Evolutionary conservation across 441 rosid genomes (phyloP), one percentile per base, ranked within the genome.

Genomic region (Iberis amara): DNA sequence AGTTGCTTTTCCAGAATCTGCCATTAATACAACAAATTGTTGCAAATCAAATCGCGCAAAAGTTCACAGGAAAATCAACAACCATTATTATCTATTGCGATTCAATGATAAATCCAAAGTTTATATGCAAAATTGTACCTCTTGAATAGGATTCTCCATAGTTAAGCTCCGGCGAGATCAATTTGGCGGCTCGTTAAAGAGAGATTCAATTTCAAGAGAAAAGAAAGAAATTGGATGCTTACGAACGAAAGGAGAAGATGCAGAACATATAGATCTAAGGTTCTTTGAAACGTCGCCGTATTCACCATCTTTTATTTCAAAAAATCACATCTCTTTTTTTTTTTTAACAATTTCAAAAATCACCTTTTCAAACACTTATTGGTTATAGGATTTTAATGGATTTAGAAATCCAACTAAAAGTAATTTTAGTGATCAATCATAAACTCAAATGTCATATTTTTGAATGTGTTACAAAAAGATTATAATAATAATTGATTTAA

Each of bases 1-100:
- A 85, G 72, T 59, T 85, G 95, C 73, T 88, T 82, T 85, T 85
- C 95, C 52, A 88, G 36, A 47, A 91, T 75, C 95, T 91, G 73
- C 43, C 41, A 60, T 36, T 6, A 31, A 0, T n/a, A 39, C 57
- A 41, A 50, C 7, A 23, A 30, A 21, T 49, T n/a, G n/a, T n/a
- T 6, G 24, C 51, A 35, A 52, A 32, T 51, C 49, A 9, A 14
- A 27, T 24, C 31, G 8, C 30, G 8, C 51, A 18, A 18, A 18
- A 18, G 2, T 18, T 18, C 21, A 18, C 21, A 18, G 21, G 21
- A 18, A 18, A 18, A 18, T 18, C 21, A 18, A 18, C 21, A 33
- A 14, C 30, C 30, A 26, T 26, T 6, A 11, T 8, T 3, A 39
- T 33, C n/a, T 15, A 23, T 42, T 0, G 39, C 6, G 31, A 26